Conservation (phyloP, 2,329 filamentous ascomycete genomes). For the Pseudogymnoascus sp. region DNA sequence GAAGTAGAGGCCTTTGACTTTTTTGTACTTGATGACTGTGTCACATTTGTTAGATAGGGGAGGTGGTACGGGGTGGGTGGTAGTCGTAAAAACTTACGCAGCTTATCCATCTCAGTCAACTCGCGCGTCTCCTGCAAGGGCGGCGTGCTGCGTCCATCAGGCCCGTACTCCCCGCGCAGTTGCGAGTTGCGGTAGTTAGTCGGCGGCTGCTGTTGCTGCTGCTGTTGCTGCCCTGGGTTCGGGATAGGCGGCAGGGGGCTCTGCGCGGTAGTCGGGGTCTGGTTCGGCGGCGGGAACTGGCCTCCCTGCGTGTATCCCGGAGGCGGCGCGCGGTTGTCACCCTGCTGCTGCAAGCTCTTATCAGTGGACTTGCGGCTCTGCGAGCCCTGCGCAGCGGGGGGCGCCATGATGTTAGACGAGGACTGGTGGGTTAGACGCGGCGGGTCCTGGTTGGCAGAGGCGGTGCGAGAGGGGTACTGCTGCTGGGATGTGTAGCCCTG, state of each 20-base stretch:
- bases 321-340: conserved; percentile 26
- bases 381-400: conserved; percentile 17
- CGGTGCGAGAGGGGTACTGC: not conserved
- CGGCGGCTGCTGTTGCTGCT: not conserved
- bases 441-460: not conserved
- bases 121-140: conserved; percentile 21
- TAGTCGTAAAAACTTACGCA: conserved; percentile 27
- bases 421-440: conserved; percentile 21
- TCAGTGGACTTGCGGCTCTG: conserved; percentile 25
- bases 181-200: not conserved
- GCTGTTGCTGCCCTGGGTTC: not conserved
- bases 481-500: not conserved
- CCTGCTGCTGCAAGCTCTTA: conserved; percentile 24
- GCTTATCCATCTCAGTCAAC: conserved; percentile 32
- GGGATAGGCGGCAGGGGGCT: not conserved
- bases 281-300: not conserved
- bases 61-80: not conserved
- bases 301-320: not conserved
- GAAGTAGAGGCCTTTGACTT: conserved; percentile 96
- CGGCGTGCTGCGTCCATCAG: not conserved
- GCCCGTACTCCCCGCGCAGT: not conserved
- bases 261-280: not conserved
- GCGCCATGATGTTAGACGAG: conserved; percentile 20
- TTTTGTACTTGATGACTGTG: conserved; percentile 88
- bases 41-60: not conserved